phyloP scores from a whole-genome alignment of 2,329 filamentous ascomycete genomes.

The Albifimbria verrucaria region DNA sequence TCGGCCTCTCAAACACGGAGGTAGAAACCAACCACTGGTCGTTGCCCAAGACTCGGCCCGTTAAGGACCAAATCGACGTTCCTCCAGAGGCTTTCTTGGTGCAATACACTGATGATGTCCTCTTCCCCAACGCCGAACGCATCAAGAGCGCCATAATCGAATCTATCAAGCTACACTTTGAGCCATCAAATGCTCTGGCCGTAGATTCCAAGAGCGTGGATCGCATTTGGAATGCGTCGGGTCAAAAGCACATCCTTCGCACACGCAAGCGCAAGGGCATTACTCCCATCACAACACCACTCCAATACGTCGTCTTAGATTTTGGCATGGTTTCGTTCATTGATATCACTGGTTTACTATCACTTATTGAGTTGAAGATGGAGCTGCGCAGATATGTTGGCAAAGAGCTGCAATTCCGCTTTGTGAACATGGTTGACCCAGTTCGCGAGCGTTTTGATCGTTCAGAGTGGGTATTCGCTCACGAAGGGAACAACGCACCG shows the following conservation, averaged over 20 bases:
- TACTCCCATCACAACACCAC: conserved; percentile 28
- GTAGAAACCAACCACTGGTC: conserved; percentile 25
- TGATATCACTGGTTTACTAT: conserved; percentile 49
- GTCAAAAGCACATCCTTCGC: conserved; percentile 41
- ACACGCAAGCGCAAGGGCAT: conserved; percentile 39
- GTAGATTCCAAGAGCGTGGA: conserved; percentile 34
- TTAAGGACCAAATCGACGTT: conserved; percentile 20
- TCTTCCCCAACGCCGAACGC: conserved; percentile 59
- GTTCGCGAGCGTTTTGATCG: conserved; percentile 35
- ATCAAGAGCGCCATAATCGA: conserved; percentile 48
- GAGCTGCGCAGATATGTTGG: conserved; percentile 50
- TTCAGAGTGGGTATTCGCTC: conserved; percentile 31
- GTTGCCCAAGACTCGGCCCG: conserved; percentile 13
- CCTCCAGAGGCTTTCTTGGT: conserved; percentile 53
- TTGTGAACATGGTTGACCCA: conserved; percentile 43
- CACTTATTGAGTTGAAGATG: conserved; percentile 43
- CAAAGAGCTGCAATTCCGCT: conserved; percentile 39
- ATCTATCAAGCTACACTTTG: conserved; percentile 36
- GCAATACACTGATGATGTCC: conserved; percentile 52
- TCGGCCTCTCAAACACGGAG: conserved; percentile 24
- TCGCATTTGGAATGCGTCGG: conserved; percentile 53
- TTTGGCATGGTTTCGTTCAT: conserved; percentile 49
- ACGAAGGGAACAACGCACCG: conserved; percentile 22
- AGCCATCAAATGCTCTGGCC: conserved; percentile 39
- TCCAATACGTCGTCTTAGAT: conserved; percentile 49